Evolutionary conservation across 306 rosid genomes (phyloP).

Genomic region (Vicia faba): DNA sequence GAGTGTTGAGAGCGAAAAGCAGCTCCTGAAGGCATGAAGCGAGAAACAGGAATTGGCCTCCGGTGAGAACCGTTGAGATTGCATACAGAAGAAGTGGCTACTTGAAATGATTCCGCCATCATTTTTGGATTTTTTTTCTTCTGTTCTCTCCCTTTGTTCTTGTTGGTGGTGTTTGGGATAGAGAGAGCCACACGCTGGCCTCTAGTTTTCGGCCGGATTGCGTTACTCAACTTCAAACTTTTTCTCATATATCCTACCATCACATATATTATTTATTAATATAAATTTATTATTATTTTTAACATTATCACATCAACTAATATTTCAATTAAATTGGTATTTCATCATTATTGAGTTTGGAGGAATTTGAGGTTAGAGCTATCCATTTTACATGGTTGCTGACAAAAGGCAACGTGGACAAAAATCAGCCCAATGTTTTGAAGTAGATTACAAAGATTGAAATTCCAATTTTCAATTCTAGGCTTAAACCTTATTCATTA

Average conservation of each 20-base stretch:
- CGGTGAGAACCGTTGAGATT: conserved; percentile 64
- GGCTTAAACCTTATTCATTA: background rate
- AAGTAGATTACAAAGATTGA: background rate
- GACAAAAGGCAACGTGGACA: conserved; percentile 36
- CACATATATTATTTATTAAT: too few species aligned
- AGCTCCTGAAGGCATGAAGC: conserved; percentile 47
- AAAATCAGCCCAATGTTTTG: conserved; percentile 17
- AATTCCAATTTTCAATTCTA: background rate
- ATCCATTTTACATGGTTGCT: conserved; percentile 33
- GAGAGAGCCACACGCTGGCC: conserved; percentile 38
- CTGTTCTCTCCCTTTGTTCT: conserved; percentile 9
- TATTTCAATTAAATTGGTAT: background rate
- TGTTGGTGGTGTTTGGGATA: conserved; percentile 41
- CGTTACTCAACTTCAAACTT: conserved; percentile 5
- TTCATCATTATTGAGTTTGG: too few species aligned
- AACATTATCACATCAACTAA: too few species aligned
- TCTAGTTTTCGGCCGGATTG: conserved; percentile 40
- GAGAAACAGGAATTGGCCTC: conserved; percentile 54
- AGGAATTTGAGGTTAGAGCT: background rate
- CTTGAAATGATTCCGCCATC: conserved; percentile 70
- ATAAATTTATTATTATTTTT: too few species aligned
- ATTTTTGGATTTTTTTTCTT: too few species aligned
- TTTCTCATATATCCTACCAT: background rate
- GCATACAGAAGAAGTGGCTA: conserved; percentile 51
- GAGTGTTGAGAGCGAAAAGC: conserved; percentile 51